Conservation (phyloP, 257 asterid genomes). For the Coffea eugenioides region DNA sequence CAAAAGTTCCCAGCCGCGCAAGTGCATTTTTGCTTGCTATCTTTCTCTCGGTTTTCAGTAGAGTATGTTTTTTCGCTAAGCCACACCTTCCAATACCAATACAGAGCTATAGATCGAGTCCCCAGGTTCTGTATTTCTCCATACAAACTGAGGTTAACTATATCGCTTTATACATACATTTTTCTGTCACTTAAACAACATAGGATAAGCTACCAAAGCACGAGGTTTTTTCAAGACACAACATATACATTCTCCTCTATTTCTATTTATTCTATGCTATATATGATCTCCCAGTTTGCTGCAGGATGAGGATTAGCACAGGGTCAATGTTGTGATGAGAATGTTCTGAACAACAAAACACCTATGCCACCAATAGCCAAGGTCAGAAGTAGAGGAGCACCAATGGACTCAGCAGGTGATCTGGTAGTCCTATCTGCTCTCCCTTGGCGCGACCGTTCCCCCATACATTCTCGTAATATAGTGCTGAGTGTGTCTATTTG, state of each 20-base stretch:
- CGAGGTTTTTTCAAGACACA: background rate
- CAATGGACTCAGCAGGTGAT: constrained; percentile 35
- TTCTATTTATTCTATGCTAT: background rate
- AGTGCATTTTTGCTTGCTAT: too few relatives aligned
- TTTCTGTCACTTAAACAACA: background rate
- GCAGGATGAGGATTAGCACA: background rate
- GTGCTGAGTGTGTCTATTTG: constrained; percentile 81
- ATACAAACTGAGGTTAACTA: background rate
- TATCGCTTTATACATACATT: too few relatives aligned
- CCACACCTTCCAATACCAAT: background rate
- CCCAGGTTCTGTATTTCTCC: background rate
- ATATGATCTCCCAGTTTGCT: background rate
- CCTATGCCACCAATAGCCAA: constrained; percentile 76
- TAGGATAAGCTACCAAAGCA: background rate
- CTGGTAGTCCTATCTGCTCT: constrained; percentile 28
- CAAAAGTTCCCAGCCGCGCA: too few relatives aligned
- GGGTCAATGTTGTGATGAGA: constrained; percentile 33
- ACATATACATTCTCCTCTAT: background rate
- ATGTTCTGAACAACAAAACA: constrained; percentile 49
- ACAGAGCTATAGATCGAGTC: too few relatives aligned
- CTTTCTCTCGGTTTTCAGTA: too few relatives aligned
- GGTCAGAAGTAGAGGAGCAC: constrained; percentile 54
- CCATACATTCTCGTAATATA: constrained; percentile 53
- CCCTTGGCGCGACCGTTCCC: constrained; percentile 57
- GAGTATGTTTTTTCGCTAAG: too few relatives aligned